phyloP scores from a whole-genome alignment of 495 filamentous ascomycete genomes.

The Pseudoneurospora amorphoporcata region DNA sequence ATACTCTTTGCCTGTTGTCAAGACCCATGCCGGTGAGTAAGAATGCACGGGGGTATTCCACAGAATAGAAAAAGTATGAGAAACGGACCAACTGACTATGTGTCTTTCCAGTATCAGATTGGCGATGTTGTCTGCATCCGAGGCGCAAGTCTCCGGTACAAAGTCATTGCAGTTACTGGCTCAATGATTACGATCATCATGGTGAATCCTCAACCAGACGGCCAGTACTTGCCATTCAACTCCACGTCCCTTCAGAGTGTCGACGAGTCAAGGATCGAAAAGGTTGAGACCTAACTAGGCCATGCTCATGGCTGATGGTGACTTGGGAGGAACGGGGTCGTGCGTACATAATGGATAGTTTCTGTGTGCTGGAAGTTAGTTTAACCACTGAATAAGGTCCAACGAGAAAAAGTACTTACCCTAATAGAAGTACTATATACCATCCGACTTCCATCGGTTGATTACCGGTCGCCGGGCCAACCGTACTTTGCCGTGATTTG shows the following conservation, averaged over 20 bases:
- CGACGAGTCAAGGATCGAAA: conserved; percentile 17
- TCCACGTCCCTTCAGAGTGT: conserved; percentile 11
- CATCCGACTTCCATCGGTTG: not conserved
- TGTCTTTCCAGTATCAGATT: not conserved
- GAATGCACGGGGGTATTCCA: not conserved
- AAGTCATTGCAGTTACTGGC: conserved; percentile 14
- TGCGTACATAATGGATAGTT: not conserved
- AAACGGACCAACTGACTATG: not conserved
- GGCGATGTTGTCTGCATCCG: conserved; percentile 16
- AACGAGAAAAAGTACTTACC: not conserved
- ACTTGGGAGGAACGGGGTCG: not conserved
- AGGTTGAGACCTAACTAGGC: not conserved
- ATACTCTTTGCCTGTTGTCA: not conserved
- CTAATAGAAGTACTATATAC: not conserved
- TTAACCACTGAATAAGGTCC: not conserved
- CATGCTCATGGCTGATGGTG: not conserved
- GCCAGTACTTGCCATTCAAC: conserved; percentile 9
- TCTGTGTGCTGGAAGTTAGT: not conserved
- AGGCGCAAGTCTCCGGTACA: conserved; percentile 13
- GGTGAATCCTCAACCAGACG: conserved; percentile 18
- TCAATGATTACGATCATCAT: conserved; percentile 17
- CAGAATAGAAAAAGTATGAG: not conserved
- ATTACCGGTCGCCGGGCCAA: not conserved
- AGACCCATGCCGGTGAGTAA: not conserved
- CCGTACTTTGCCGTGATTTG: not conserved